These are phyloP conservation scores for Tillandsia fasciculata DNA, from an alignment of 176 grass and related monocot genomes.

Conservation along the genomic window DNA sequence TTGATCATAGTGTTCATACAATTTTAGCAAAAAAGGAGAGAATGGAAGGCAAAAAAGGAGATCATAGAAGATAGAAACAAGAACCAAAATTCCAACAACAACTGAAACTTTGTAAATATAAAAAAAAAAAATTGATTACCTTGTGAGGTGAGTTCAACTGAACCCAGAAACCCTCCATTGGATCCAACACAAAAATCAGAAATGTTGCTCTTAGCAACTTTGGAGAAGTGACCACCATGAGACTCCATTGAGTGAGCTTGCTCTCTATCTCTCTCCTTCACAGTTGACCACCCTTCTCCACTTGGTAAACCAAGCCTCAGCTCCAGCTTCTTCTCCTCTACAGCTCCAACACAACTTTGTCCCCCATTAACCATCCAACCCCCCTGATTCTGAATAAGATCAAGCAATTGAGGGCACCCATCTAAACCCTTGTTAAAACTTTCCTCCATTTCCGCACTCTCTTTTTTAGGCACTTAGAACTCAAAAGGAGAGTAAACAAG, in stretches of 20 bases:
- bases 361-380: constrained; percentile 22
- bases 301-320: constrained; percentile 54
- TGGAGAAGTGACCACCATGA: constrained; percentile 27
- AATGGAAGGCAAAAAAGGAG: neutral
- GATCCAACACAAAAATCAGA: constrained; percentile 7
- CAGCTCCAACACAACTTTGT: neutral
- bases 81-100: neutral
- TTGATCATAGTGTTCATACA: neutral
- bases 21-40: neutral
- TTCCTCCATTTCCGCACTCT: neutral
- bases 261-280: constrained; percentile 16
- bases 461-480: neutral
- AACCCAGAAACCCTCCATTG: constrained; percentile 5
- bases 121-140: neutral
- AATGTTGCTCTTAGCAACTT: neutral
- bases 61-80: neutral
- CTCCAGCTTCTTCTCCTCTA: constrained; percentile 40
- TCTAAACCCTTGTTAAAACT: constrained; percentile 24
- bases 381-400: neutral
- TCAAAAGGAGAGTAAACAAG: neutral
- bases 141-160: constrained; percentile 3
- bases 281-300: constrained; percentile 5
- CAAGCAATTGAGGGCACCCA: neutral
- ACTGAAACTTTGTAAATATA: neutral
- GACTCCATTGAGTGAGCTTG: constrained; percentile 24